These are phyloP conservation scores for Eutrema japonicum DNA, from an alignment of 345 rosid species.

Conservation along the genomic window DNA sequence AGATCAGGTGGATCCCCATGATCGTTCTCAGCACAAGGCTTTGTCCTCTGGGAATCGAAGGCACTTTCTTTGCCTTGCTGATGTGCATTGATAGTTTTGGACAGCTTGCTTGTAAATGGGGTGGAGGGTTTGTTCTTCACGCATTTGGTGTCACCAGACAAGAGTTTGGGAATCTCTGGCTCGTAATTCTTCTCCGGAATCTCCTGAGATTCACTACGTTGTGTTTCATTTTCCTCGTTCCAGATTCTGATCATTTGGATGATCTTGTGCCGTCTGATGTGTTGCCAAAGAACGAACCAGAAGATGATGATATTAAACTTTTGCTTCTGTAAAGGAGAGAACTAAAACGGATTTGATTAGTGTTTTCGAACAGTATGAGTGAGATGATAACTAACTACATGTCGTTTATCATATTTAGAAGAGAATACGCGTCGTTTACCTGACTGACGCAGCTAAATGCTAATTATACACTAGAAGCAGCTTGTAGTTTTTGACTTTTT, in stretches of 20 bases:
- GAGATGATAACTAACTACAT: conserved; percentile 4
- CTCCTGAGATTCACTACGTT: conserved; percentile 58
- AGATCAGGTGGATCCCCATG: conserved; percentile 85
- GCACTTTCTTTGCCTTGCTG: conserved; percentile 73
- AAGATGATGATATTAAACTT: conserved; percentile 47
- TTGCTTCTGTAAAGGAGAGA: conserved; percentile 27
- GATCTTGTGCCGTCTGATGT: conserved; percentile 48
- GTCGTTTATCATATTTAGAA: conserved; percentile 16
- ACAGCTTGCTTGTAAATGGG: conserved; percentile 63
- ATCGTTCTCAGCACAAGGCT: conserved; percentile 71
- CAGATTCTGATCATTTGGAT: conserved; percentile 54
- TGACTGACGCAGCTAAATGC: neutral
- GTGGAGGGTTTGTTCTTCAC: conserved; percentile 70
- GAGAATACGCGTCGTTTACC: conserved; percentile 22
- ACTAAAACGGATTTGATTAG: neutral
- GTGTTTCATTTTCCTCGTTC: conserved; percentile 71
- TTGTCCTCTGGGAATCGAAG: conserved; percentile 82
- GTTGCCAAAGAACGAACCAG: conserved; percentile 23
- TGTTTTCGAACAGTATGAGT: neutral
- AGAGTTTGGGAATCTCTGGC: conserved; percentile 67
- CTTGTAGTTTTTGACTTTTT: conserved; percentile 16
- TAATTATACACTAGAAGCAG: neutral
- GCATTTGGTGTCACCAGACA: conserved; percentile 62
- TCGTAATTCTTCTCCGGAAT: conserved; percentile 65
- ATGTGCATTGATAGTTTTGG: conserved; percentile 85